Evolutionary conservation across 257 asterid species (phyloP), one percentile per base, ranked within the genome.

Genomic region (Schizonepeta tenuifolia): DNA sequence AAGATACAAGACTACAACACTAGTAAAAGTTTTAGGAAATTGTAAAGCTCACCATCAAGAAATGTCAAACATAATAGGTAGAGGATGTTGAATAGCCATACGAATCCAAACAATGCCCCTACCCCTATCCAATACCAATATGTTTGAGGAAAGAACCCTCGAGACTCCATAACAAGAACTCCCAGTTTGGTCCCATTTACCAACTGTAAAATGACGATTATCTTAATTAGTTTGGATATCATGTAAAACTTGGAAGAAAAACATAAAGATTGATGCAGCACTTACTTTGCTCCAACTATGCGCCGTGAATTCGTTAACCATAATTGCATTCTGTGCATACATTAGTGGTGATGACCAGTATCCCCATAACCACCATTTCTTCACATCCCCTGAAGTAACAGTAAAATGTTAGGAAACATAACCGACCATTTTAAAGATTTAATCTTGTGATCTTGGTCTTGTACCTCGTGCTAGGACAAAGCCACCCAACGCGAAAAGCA

Each of bases 351-450:
- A 89, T 49, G 83, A 44, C 87, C 88, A 89, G 84, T 85, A 89
- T 7, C 90, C 93, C 96, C 96, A 89, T 41, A 89, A 10, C 93
- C 96, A 89, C 96, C 96, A 89, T 11, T 72, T 70, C 79, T 83
- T 85, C 26, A 89, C 89, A 67, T 85, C 79, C 47, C 67, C 96
- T 89, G 79, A 51, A 70, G n/a, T 68, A 31, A 15, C 59, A 68
- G 59, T 11, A 17, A 72, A 22, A 38, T 41, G 70, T 56, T n/a
- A 71, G 55, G 36, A 71, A 67, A 31, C 53, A 63, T 68, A 49
- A 3, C 7, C 0, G 13, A 61, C 17, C 38, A 6, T 36, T 24
- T 28, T n/a, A 61, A 50, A 36, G 7, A 24, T 14, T 49, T 50
- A 44, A 5, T 36, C 14, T 11, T 64, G 14, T 46, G 9, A 72